Base-by-base conservation (phyloP, 225 moss, liverwort and hornwort species). In the Marchantia polymorpha region DNA sequence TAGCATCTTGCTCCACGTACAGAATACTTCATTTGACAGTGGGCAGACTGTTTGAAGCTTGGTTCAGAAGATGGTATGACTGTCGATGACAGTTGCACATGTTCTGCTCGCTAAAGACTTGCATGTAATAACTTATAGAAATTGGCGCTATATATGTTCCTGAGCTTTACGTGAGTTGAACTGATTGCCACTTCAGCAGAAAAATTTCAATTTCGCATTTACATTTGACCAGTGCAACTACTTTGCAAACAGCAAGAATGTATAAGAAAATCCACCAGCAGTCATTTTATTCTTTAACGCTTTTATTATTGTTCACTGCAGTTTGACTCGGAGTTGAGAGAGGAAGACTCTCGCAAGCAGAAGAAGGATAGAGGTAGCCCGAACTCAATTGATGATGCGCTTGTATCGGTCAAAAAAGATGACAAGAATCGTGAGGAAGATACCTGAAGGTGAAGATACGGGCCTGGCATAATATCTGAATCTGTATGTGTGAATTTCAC, bases 311-410 rank as follows among this genome's bases (percentile, higher is more conserved):
- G n/a, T 8, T 23, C 19, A 48, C 29, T 14, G 14, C 69, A 69
- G 69, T 69, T 69, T 48, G 19, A 69, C 4, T 69, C 69, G 12
- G 69, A 69, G 47, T 46, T 69, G 7, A 46, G 46, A 48, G 47
- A 47, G 69, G 69, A 69, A 30, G 69, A 69, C 69, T 39, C 69
- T 69, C 69, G 46, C 69, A 69, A 48, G 69, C 69, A 69, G 26
- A 69, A 69, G 47, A 26, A 30, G 69, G 69, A 69, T 9, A 27
- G 69, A 22, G 16, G 17, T 7, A 69, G 13, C 15, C 3, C 13
- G 56, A 20, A 20, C 2, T 2, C 13, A 58, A 1, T 20, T 58
- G 56, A 58, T 58, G 56, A 13, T 13, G 56, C 56, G 2, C 56
- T 58, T 58, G 56, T 3, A 58, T 5, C 5, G 39, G 39, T 39